Percentiles rank a stretch among this genome's conserved stretches.
phyloP scores from a whole-genome alignment of 345 rosid species.

The Passiflora organensis region DNA sequence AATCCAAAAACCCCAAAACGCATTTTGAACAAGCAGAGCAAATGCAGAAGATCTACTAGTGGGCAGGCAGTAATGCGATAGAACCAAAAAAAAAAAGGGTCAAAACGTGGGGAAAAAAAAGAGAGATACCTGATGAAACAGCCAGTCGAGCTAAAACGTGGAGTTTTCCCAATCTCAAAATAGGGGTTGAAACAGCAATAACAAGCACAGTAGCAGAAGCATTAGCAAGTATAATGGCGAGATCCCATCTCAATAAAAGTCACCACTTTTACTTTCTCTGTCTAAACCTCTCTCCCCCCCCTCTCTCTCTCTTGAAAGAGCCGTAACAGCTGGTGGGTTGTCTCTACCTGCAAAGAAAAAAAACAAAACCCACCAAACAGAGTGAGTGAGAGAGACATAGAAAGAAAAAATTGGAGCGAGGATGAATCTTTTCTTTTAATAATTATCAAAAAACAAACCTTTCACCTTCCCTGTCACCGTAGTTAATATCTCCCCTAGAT shows the following conservation, averaged over 20 bases:
- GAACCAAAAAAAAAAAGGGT: not conserved
- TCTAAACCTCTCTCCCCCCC: no score
- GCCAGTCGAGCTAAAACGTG: not conserved
- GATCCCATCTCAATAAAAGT: slow-evolving; percentile 10
- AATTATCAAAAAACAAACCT: slow-evolving; percentile 2
- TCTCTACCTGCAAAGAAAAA: slow-evolving; percentile 3
- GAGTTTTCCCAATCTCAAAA: slow-evolving; percentile 7
- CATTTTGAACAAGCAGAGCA: no score
- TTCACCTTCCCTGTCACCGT: not conserved
- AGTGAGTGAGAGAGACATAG: not conserved
- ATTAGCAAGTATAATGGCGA: not conserved
- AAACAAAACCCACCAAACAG: slow-evolving; percentile 9
- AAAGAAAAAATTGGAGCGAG: not conserved
- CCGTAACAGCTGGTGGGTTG: slow-evolving; percentile 11
- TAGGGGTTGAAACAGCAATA: not conserved
- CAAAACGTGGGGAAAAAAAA: no score
- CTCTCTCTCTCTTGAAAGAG: slow-evolving; percentile 3
- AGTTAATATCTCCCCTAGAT: no score
- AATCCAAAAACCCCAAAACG: no score
- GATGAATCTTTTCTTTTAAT: not conserved
- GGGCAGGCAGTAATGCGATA: not conserved
- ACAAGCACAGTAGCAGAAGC: not conserved
- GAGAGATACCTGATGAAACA: slow-evolving; percentile 4
- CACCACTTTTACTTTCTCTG: slow-evolving; percentile 2
- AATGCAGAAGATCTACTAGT: not conserved